phyloP scores from a whole-genome alignment of 805 yeast species.

The Grigorovia jiainica region DNA sequence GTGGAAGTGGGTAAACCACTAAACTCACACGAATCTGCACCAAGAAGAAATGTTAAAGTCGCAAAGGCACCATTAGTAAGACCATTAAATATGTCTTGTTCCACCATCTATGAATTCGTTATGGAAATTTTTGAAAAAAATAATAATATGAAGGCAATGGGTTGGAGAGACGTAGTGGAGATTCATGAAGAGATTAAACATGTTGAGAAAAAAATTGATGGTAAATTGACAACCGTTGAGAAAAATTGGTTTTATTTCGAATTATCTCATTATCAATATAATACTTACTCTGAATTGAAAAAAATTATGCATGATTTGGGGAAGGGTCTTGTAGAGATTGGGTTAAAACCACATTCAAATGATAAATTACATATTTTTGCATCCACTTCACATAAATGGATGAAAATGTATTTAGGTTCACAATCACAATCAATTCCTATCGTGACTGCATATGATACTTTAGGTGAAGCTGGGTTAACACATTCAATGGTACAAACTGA shows the following conservation, averaged over 20 bases:
- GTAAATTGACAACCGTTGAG: conserved; percentile 59
- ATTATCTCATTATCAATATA: conserved; percentile 58
- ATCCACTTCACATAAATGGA: conserved; percentile 83
- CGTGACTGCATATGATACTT: conserved; percentile 95
- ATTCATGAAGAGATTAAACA: conserved; percentile 67
- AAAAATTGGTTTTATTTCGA: conserved; percentile 87
- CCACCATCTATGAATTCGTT: conserved; percentile 63
- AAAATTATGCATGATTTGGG: conserved; percentile 46
- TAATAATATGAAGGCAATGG: conserved; percentile 51
- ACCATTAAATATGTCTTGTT: conserved; percentile 58
- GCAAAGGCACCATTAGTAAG: conserved; percentile 34
- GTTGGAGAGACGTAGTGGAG: conserved; percentile 68
- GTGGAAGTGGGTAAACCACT: conserved; percentile 62
- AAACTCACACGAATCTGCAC: conserved; percentile 70
- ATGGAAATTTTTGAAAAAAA: conserved; percentile 50
- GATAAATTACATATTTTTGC: conserved; percentile 79
- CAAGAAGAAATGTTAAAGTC: conserved; percentile 55
- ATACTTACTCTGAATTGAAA: conserved; percentile 51
- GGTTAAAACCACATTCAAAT: conserved; percentile 38
- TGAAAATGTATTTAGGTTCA: conserved; percentile 76
- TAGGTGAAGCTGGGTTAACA: conserved; percentile 80
- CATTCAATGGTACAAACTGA: conserved; percentile 80
- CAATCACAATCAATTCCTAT: conserved; percentile 71
- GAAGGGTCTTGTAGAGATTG: conserved; percentile 66
- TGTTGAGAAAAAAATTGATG: conserved; percentile 69